Evolutionary conservation across 441 rosid genomes (phyloP).

Genomic region (Erysimum pusillum): DNA sequence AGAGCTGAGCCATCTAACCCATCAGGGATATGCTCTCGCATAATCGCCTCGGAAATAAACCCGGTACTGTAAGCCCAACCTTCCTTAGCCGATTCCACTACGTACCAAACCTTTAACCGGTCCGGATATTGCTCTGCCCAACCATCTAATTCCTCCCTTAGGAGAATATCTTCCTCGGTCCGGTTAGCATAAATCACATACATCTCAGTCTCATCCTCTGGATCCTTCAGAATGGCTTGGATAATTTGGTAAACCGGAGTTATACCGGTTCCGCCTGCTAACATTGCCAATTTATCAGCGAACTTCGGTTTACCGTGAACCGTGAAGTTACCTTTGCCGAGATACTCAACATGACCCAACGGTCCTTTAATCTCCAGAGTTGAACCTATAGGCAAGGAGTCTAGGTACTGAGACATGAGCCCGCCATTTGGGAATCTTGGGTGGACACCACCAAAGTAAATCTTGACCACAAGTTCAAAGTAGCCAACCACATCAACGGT

Average conservation of each 20-base stretch:
- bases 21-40: slow-evolving; percentile 68
- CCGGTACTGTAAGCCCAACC: slow-evolving; percentile 87
- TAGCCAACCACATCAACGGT: slow-evolving; percentile 67
- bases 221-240: slow-evolving; percentile 75
- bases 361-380: slow-evolving; percentile 84
- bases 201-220: slow-evolving; percentile 84
- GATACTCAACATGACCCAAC: slow-evolving; percentile 79
- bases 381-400: slow-evolving; percentile 68
- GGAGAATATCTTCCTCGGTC: slow-evolving; percentile 78
- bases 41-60: slow-evolving; percentile 61
- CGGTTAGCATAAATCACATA: slow-evolving; percentile 82
- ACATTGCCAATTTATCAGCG: slow-evolving; percentile 81
- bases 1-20: slow-evolving; percentile 65
- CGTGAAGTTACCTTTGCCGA: slow-evolving; percentile 66
- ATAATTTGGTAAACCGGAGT: slow-evolving; percentile 88
- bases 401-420: slow-evolving; percentile 75
- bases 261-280: slow-evolving; percentile 91
- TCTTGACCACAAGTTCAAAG: slow-evolving; percentile 79
- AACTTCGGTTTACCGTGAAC: slow-evolving; percentile 78
- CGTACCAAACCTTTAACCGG: slow-evolving; percentile 85
- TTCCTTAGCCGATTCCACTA: slow-evolving; percentile 63
- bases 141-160: slow-evolving; percentile 75
- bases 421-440: slow-evolving; percentile 89
- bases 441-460: slow-evolving; percentile 77
- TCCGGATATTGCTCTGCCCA: slow-evolving; percentile 61